Evolutionary conservation across 805 yeast species (phyloP), one percentile per base, ranked within the genome.

Genomic region (Suhomyces canberraensis): DNA sequence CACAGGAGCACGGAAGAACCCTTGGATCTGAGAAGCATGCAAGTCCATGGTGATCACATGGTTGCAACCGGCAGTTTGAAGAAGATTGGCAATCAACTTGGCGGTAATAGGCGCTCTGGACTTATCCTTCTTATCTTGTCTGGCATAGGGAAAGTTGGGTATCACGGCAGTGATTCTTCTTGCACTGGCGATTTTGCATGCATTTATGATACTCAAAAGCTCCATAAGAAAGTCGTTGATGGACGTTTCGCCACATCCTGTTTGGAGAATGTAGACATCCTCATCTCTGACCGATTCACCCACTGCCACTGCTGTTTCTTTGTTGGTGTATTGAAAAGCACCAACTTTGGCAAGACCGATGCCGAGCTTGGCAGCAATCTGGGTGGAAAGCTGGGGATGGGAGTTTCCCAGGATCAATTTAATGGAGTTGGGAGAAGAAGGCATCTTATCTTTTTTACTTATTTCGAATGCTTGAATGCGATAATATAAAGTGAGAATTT

Each of bases 11-110:
- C 80, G 80, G 70, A 91, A 91, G 57, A 91, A 91, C 2, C 98
- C 98, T 69, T 93, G 98, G 51, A 93, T 93, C 61, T 91, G 98
- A 8, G 96, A 85, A 7, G 98, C 98, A 58, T 91, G 98, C 47
- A 91, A 70, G 61, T 91, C 98, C 95, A 91, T 83, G 16, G 98
- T 93, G 46, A 91, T 89, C 25, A 91, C 91, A 63, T 93, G 97
- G 57, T 87, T 77, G 63, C 96, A 90, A 5, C 98, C 98, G 3
- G 97, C 93, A 2, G 96, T 86, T 39, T 88, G 86, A 34, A 91
- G 69, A 73, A 91, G 70, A 56, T 91, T 87, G 5, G 98, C 98
- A 64, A 91, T 79, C 43, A 91, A 71, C 58, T 91, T 90, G 35
- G 98, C 98, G 7, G 97, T 88, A 43, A 91, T 89, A 19, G 98